A percentile compares a stretch with the other conserved stretches of the same genome.
Evolutionary conservation across 371 early-diverging fungal species (phyloP).

Genomic region (Agmasoma carcini): DNA sequence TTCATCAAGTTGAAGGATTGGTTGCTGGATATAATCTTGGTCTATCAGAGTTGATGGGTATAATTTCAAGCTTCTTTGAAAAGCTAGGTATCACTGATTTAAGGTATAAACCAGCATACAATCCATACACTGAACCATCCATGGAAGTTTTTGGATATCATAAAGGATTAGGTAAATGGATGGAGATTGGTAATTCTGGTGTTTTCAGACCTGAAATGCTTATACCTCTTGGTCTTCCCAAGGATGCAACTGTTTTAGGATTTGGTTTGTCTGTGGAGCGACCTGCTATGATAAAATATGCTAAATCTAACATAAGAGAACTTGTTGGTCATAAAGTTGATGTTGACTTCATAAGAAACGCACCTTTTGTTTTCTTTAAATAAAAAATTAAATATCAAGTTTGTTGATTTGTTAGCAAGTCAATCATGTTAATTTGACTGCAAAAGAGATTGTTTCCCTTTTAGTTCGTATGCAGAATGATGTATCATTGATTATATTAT

Average conservation of each 20-base stretch:
- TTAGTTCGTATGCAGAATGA: not conserved
- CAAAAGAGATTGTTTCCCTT: too few relatives aligned
- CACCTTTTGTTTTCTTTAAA: slow-evolving; percentile 58
- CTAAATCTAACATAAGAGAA: slow-evolving; percentile 83
- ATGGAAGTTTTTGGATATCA: slow-evolving; percentile 99
- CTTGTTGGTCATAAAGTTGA: slow-evolving; percentile 94
- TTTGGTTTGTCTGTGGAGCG: slow-evolving; percentile 97
- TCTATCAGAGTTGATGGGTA: slow-evolving; percentile 85
- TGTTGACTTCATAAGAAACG: slow-evolving; percentile 72
- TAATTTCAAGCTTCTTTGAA: slow-evolving; percentile 82
- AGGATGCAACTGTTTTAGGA: slow-evolving; percentile 86
- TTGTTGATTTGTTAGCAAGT: not conserved
- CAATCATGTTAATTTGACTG: too few relatives aligned
- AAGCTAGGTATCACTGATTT: slow-evolving; percentile 85
- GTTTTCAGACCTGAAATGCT: slow-evolving; percentile 99
- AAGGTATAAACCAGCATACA: slow-evolving; percentile 98
- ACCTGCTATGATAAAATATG: slow-evolving; percentile 97
- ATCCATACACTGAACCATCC: slow-evolving; percentile 98
- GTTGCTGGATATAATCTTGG: slow-evolving; percentile 84
- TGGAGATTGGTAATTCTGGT: slow-evolving; percentile 97
- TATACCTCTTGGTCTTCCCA: slow-evolving; percentile 78
- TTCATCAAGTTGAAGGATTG: slow-evolving; percentile 98
- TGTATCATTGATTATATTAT: not conserved
- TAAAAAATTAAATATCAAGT: not conserved
- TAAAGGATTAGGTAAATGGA: slow-evolving; percentile 76